Conservation (phyloP, 2,329 filamentous ascomycete genomes). For the Ceratocystis cubensis region DNA sequence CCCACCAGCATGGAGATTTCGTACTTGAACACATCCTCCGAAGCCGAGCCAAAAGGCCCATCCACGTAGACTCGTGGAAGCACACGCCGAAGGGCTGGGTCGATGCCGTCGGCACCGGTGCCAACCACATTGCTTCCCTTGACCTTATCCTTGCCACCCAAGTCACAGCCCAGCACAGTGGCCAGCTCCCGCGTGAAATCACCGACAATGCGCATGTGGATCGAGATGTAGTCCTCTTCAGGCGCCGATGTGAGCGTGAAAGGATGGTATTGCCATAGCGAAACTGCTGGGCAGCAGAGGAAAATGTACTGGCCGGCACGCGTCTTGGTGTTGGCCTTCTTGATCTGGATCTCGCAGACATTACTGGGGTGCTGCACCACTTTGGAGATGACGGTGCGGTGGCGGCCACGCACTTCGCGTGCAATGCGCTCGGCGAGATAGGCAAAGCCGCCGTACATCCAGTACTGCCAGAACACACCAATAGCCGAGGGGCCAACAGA, state of each 20-base stretch:
- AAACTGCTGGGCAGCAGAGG: conserved; percentile 74
- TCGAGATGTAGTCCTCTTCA: conserved; percentile 80
- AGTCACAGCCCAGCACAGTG: conserved; percentile 61
- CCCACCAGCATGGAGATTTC: conserved; percentile 68
- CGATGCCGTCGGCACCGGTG: conserved; percentile 50
- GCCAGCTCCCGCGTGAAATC: conserved; percentile 65
- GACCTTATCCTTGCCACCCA: conserved; percentile 31
- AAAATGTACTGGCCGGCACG: conserved; percentile 79
- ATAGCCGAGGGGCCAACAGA: conserved; percentile 51
- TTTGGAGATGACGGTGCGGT: conserved; percentile 79
- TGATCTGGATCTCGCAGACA: conserved; percentile 83
- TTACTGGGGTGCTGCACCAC: conserved; percentile 82
- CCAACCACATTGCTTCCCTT: conserved; percentile 56
- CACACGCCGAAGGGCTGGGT: conserved; percentile 58
- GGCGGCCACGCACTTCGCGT: conserved; percentile 63
- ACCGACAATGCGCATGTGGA: conserved; percentile 72
- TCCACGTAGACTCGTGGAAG: conserved; percentile 72
- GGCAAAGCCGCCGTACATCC: conserved; percentile 70
- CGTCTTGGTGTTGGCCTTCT: conserved; percentile 76
- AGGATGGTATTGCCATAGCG: conserved; percentile 78
- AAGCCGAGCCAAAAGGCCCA: conserved; percentile 73
- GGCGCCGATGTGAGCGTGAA: conserved; percentile 78
- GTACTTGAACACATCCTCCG: conserved; percentile 83
- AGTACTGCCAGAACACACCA: conserved; percentile 82
- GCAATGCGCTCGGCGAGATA: conserved; percentile 71